Percentiles rank a stretch among this genome's conserved stretches.
phyloP scores from a whole-genome alignment of 306 rosid genomes.

The Vigna mungo region DNA sequence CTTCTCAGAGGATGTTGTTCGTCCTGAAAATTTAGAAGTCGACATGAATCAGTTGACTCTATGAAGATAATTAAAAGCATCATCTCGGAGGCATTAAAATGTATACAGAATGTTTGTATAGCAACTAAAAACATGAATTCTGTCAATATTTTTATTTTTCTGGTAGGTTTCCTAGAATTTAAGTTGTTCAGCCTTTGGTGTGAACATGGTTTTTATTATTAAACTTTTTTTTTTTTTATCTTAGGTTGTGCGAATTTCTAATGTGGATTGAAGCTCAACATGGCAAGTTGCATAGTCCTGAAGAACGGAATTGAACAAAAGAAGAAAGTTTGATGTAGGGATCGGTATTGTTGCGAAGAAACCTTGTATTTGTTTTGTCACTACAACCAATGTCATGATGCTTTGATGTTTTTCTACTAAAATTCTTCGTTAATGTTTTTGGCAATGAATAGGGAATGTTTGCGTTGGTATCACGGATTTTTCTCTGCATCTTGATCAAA shows the following conservation, averaged over 20 bases:
- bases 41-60: slow-evolving; percentile 32
- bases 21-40: slow-evolving; percentile 45
- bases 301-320: slow-evolving; percentile 5
- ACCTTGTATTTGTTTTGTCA: not conserved
- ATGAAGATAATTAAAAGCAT: slow-evolving; percentile 34
- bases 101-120: slow-evolving; percentile 43
- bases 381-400: not conserved
- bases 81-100: slow-evolving; percentile 34
- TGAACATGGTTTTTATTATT: not conserved
- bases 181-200: slow-evolving; percentile 32
- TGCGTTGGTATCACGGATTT: not conserved
- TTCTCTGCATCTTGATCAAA: not conserved
- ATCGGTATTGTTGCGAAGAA: slow-evolving; percentile 2
- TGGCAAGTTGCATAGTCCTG: slow-evolving; percentile 4
- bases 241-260: slow-evolving; percentile 14
- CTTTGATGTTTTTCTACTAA: not conserved
- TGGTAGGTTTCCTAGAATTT: slow-evolving; percentile 32
- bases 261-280: slow-evolving; percentile 21
- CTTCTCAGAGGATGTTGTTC: slow-evolving; percentile 56
- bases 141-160: slow-evolving; percentile 21
- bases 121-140: slow-evolving; percentile 40
- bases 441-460: not conserved
- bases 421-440: not conserved
- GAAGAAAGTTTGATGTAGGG: slow-evolving; percentile 1
- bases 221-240: not conserved